Base-by-base conservation (phyloP, 345 rosid species). In the Citrus hindsii region DNA sequence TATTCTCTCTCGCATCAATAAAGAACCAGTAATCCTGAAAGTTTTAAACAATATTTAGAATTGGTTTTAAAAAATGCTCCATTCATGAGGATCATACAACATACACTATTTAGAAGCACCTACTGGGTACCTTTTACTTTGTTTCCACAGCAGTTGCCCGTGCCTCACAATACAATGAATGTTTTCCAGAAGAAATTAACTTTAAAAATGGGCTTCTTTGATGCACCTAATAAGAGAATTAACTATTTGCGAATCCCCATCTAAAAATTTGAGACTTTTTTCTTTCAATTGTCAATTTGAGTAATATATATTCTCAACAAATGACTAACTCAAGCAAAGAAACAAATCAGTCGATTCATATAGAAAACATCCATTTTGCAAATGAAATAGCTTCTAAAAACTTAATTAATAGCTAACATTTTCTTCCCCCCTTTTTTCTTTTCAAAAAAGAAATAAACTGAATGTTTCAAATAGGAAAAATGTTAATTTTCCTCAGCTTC, bases 1-100 rank as follows among this genome's bases (percentile, higher is more conserved):
- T 67, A 55, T 35, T 76, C 66, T 67, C 71, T 64, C 67, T 27
- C 27, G 67, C 56, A 56, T 58, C 67, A 76, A 67, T 76, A 67
- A 76, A 76, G 79, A 33, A 55, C 62, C 77, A 74, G 77, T 62
- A 62, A 74, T 74, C 77, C 77, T 74, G 77, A 74, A 74, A 74
- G 64, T 74, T 74, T 74, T 74, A 62, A 74, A 74, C 77, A 63
- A 48, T 62, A 42, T 74, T 74, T 42, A 74, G 77, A 27, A 74
- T 74, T 74, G 22, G 28, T 55, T 74, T 42, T 19, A 74, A 27
- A 62, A 73, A 19, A 42, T 74, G 69, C 60, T 63, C 59, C 21
- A 62, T 74, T 64, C 58, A 42, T 19, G 69, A 74, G 28, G 48
- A 65, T 51, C 71, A 65, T 64, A 48, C 63, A 65, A 66, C 78